These are phyloP conservation scores for Lonicera japonica DNA, from an alignment of 129 eudicot species.

Conservation along the genomic window DNA sequence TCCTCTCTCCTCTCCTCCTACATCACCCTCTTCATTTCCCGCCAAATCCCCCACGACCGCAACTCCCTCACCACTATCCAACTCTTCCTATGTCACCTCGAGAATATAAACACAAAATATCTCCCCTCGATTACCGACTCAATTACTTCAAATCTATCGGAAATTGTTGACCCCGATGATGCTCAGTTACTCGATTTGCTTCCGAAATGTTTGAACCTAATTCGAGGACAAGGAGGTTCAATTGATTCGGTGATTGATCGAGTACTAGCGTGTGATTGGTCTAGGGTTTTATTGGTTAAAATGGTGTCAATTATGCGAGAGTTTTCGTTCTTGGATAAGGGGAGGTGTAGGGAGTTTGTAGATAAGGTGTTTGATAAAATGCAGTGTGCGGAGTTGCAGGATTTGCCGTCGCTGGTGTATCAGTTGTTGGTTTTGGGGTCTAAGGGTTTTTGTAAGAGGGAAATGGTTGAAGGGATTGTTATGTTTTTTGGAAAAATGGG, in stretches of 20 bases:
- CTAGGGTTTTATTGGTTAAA: constrained; percentile 53
- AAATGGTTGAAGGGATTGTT: constrained; percentile 59
- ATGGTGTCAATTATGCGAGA: constrained; percentile 54
- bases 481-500: constrained; percentile 42
- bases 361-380: constrained; percentile 58
- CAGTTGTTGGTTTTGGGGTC: constrained; percentile 74
- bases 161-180: constrained; percentile 44
- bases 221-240: constrained; percentile 24
- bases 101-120: constrained; percentile 15
- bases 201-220: constrained; percentile 46
- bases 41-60: constrained; percentile 48
- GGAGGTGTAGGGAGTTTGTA: constrained; percentile 44
- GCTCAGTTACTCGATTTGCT: constrained; percentile 53
- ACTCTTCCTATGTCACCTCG: constrained; percentile 41
- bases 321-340: constrained; percentile 43
- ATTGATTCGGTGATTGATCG: constrained; percentile 34
- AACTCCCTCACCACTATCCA: constrained; percentile 46
- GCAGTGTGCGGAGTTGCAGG: constrained; percentile 62
- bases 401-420: constrained; percentile 64
- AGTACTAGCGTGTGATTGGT: constrained; percentile 40
- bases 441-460: constrained; percentile 60
- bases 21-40: constrained; percentile 43
- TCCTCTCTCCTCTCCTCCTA: constrained; percentile 45
- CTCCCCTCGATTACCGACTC: constrained; percentile 28
- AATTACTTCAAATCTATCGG: constrained; percentile 23